These are phyloP conservation scores for Simplicillium aogashimaense DNA, from an alignment of 2,329 filamentous ascomycete species.

Conservation along the genomic window DNA sequence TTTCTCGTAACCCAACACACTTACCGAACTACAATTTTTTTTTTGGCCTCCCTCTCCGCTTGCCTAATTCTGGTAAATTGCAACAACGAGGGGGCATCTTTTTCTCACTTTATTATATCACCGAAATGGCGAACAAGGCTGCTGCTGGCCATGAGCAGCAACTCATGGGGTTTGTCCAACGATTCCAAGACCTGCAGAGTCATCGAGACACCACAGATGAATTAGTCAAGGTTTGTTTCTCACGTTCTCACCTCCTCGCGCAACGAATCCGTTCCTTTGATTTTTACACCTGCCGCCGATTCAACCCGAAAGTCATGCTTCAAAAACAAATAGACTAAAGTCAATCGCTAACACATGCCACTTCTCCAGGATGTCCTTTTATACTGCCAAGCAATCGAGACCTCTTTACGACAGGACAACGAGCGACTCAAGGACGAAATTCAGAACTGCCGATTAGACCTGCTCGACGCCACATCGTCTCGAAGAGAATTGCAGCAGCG, in stretches of 20 bases:
- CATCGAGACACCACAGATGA: constrained; percentile 5
- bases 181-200: constrained; percentile 4
- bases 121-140: too few species aligned
- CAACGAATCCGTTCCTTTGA: neutral
- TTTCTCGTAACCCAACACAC: too few species aligned
- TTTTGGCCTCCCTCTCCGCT: too few species aligned
- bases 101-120: too few species aligned
- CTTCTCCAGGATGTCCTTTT: constrained; percentile 33
- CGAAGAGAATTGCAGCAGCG: constrained; percentile 40
- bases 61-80: too few species aligned
- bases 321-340: too few species aligned
- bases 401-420: constrained; percentile 32
- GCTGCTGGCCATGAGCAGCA: neutral
- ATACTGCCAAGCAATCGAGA: constrained; percentile 35
- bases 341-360: neutral
- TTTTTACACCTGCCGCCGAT: neutral
- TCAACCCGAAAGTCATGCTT: too few species aligned
- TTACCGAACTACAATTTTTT: too few species aligned
- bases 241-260: neutral
- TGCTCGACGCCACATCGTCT: constrained; percentile 36
- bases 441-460: constrained; percentile 35
- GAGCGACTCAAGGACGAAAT: constrained; percentile 28
- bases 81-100: too few species aligned
- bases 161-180: constrained; percentile 4
- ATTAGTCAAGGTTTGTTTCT: constrained; percentile 4